Base-by-base conservation (phyloP, 148 eudicot genomes). In the Cornus kousa region DNA sequence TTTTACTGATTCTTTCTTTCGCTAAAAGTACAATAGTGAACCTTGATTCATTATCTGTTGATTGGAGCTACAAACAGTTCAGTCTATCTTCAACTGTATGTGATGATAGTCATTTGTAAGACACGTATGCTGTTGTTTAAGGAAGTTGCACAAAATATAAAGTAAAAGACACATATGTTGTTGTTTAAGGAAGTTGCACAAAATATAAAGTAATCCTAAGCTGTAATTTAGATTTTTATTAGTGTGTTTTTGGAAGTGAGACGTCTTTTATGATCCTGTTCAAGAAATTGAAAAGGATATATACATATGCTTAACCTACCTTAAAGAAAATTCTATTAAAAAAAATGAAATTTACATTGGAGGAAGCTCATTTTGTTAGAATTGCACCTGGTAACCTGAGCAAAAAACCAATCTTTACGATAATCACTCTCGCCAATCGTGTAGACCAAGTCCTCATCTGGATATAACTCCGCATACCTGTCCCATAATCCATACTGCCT, bases 401-500 rank as follows among this genome's bases (percentile, higher is more conserved):
- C 92, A 83, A 86, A 94, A 84, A 94, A 94, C 98, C 98, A 94
- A 78, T 94, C 97, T 74, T 82, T 89, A 68, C 77, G 71, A 76
- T 86, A 89, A 76, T 91, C 86, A 64, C 97, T 92, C 17, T 76
- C 84, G 11, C 91, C 94, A 68, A 94, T 75, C 0, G 86, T 92
- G 81, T 83, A 94, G 35, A 89, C 87, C 55, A 94, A 83, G 82
- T 94, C 98, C 40, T 75, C 83, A 70, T 86, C 53, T 3, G 98
- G 94, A 80, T 94, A 90, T 53, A 92, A 71, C 31, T 94, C 98
- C 3, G 93, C 65, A 72, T 94, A 94, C 78, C 91, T 83, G 24
- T 92, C 94, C 98, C 98, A 94, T 69, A 94, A 78, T 68, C 97
- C 98, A 80, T 94, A 94, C 72, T 94, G 98, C 75, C 98, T 88